Base-by-base conservation (phyloP, 2,329 filamentous ascomycete genomes). In the Ophioceras dolichostomum region DNA sequence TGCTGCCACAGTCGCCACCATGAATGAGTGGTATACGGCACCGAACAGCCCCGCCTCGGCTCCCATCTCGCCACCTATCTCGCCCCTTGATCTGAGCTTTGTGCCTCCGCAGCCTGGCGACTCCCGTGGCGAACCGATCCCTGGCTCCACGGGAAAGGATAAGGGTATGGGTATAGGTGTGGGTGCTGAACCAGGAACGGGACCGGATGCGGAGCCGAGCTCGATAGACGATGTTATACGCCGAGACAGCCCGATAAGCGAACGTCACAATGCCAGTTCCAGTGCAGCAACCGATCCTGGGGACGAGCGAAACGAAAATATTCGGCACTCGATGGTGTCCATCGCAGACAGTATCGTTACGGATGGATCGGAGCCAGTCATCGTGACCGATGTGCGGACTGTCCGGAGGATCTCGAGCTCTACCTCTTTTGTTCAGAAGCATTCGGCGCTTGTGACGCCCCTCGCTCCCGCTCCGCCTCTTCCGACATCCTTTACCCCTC, bases 281-380 rank as follows among this genome's bases (percentile, higher is more conserved):
- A n/a, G n/a, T n/a, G n/a, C n/a, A n/a, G n/a, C n/a, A n/a, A n/a
- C n/a, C n/a, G n/a, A n/a, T n/a, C 8, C 22, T 26, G 22, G 12
- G 12, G 22, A 26, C 8, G 22, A 12, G 22, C 8, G 22, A 12
- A 7, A 26, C 12, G 22, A 26, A 8, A 26, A 26, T 26, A 26
- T n/a, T 16, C 24, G 33, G 24, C 17, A 21, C 14, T 17, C 21
- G 4, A n/a, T 33, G 8, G 20, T 36, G 9, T 36, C 10, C 16
- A 47, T 56, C 10, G 46, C 52, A 6, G 53, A 55, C 18, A 60
- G 57, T 41, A 44, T 59, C 17, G 42, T 47, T n/a, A 55, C 54
- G 4, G 50, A 48, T 10, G 49, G 47, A 17, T 57, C 51, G 2
- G 56, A 56, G 10, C 53, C 55, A 2, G 49, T 51, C n/a, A 32